Conservation (phyloP, 2,329 filamentous ascomycete genomes). For the Epichloe glyceriae region DNA sequence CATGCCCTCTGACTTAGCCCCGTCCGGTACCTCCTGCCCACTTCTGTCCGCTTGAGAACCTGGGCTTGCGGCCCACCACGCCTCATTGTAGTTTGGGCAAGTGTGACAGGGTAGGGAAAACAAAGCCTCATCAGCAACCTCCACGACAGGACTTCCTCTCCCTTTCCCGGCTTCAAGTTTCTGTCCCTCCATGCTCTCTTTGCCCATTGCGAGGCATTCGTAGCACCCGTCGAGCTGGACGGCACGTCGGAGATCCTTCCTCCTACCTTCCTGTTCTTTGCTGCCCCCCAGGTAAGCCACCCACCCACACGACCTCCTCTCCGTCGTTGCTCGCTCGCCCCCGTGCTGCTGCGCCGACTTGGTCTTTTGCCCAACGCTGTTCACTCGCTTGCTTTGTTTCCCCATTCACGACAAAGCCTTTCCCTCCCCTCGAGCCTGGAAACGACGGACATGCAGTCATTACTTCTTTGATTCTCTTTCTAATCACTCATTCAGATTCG, state of each 20-base stretch:
- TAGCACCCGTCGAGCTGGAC: slow-evolving; percentile 25
- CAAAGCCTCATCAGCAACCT: slow-evolving; percentile 28
- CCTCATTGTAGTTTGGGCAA: slow-evolving; percentile 16
- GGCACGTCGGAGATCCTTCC: slow-evolving; percentile 16
- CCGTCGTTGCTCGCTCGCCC: slow-evolving; percentile 3
- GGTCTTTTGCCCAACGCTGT: slow-evolving; percentile 1
- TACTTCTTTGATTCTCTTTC: slow-evolving; percentile 2
- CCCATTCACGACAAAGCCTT: background rate
- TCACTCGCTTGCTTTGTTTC: slow-evolving; percentile 7
- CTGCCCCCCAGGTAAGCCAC: slow-evolving; percentile 18
- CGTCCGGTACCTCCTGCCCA: background rate
- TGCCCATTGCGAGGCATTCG: slow-evolving; percentile 28
- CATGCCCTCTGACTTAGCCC: background rate
- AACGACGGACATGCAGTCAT: background rate
- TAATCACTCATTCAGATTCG: slow-evolving; percentile 4
- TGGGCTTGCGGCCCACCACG: slow-evolving; percentile 11
- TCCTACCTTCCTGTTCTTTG: slow-evolving; percentile 14
- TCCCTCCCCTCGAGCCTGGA: background rate
- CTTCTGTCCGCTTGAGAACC: slow-evolving; percentile 3
- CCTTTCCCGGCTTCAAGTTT: slow-evolving; percentile 11
- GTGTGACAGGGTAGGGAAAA: slow-evolving; percentile 26
- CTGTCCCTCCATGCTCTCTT: slow-evolving; percentile 19
- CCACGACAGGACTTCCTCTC: slow-evolving; percentile 15
- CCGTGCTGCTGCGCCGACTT: slow-evolving; percentile 5
- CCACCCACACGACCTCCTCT: slow-evolving; percentile 12